These are phyloP conservation scores for Leccinum olivaceopallidum DNA, from an alignment of 768 basidiomycete genomes.

Conservation along the genomic window DNA sequence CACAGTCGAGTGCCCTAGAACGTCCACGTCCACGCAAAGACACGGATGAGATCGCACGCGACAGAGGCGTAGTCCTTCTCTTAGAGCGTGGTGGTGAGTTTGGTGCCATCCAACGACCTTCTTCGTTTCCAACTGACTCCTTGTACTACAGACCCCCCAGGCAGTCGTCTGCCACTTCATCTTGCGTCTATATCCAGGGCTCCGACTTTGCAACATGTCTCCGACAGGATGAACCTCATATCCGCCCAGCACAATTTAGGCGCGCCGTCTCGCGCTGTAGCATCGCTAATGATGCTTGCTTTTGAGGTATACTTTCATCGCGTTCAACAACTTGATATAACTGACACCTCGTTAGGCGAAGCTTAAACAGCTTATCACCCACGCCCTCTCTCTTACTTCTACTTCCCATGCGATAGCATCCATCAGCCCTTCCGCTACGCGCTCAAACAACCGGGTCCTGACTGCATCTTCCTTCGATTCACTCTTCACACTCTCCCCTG, in stretches of 20 bases:
- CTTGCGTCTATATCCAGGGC: conserved; percentile 73
- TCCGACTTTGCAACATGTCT: conserved; percentile 74
- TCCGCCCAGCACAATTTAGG: conserved; percentile 74
- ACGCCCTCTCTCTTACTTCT: conserved; percentile 74
- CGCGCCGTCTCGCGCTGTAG: conserved; percentile 59
- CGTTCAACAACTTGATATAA: neutral
- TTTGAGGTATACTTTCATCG: conserved; percentile 57
- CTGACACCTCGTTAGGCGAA: conserved; percentile 53
- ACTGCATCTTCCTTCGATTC: conserved; percentile 73
- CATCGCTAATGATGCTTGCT: conserved; percentile 72
- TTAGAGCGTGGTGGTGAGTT: conserved; percentile 62
- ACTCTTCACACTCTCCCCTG: conserved; percentile 73
- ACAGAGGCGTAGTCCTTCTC: conserved; percentile 66
- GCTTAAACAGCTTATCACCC: conserved; percentile 80
- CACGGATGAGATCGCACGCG: conserved; percentile 67
- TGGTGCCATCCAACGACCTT: neutral
- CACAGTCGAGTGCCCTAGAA: conserved; percentile 45
- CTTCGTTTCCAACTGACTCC: neutral
- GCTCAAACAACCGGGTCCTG: conserved; percentile 46
- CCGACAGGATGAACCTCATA: conserved; percentile 78
- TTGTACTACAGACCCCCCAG: conserved; percentile 56
- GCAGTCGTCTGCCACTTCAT: conserved; percentile 69
- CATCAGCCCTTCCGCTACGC: conserved; percentile 58
- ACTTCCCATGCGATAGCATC: conserved; percentile 77
- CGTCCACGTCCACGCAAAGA: conserved; percentile 46